These are phyloP conservation scores for Acacia concinna DNA, from an alignment of 331 rosid genomes.

Conservation along the genomic window DNA sequence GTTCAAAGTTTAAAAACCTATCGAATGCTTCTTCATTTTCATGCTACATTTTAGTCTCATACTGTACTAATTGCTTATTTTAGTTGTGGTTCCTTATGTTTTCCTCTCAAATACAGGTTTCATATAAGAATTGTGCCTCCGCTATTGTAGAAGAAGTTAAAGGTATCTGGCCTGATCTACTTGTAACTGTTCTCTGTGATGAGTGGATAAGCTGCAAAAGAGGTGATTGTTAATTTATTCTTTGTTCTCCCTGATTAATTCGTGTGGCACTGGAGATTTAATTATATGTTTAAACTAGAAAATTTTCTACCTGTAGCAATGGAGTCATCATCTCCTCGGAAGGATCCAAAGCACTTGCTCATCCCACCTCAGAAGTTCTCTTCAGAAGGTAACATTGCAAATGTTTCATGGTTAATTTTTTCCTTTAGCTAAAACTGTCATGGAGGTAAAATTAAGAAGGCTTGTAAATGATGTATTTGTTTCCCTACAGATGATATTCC, in stretches of 20 bases:
- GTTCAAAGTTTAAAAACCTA: background rate
- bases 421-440: background rate
- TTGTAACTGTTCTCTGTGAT: conserved; percentile 59
- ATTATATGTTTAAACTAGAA: conserved; percentile 26
- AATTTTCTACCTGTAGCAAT: conserved; percentile 57
- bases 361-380: conserved; percentile 48
- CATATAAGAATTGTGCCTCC: conserved; percentile 60
- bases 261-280: conserved; percentile 8
- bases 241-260: conserved; percentile 1
- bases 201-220: conserved; percentile 91
- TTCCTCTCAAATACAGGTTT: conserved; percentile 51
- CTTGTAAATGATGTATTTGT: conserved; percentile 18
- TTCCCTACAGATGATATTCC: conserved; percentile 54
- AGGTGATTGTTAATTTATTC: conserved; percentile 46
- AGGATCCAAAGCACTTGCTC: conserved; percentile 73
- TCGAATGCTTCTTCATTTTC: background rate
- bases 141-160: conserved; percentile 65
- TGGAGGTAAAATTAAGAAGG: conserved; percentile 10
- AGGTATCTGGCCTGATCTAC: conserved; percentile 83
- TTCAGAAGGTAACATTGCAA: conserved; percentile 50
- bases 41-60: background rate
- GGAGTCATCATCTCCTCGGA: conserved; percentile 81
- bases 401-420: conserved; percentile 13
- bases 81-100: conserved; percentile 24
- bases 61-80: conserved; percentile 15